These are phyloP conservation scores for Podospora bellae-mahoneyi DNA, from an alignment of 495 filamentous ascomycete genomes.

Conservation along the genomic window DNA sequence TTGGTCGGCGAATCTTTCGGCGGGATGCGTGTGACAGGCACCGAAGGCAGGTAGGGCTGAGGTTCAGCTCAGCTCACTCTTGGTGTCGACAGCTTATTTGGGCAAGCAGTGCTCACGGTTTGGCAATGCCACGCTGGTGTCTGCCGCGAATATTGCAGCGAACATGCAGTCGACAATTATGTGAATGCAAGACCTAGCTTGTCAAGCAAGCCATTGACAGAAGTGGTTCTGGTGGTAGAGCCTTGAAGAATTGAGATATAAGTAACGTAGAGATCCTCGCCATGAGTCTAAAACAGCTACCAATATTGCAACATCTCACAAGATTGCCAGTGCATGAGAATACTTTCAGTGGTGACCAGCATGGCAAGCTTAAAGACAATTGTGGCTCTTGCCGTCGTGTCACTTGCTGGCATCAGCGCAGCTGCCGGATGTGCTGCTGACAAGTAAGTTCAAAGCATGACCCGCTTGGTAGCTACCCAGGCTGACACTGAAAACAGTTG, in stretches of 20 bases:
- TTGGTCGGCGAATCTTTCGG: background rate
- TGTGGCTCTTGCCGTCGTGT: background rate
- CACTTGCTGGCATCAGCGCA: background rate
- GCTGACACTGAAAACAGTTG: conserved; percentile 17
- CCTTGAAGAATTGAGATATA: no score
- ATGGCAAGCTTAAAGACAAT: background rate
- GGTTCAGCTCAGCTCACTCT: background rate
- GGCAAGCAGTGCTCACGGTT: background rate
- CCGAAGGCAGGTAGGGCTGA: background rate
- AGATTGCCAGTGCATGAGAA: no score
- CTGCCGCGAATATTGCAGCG: background rate
- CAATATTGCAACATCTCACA: no score
- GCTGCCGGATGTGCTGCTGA: background rate
- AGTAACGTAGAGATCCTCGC: no score
- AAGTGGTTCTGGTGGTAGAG: no score
- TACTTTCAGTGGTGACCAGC: background rate
- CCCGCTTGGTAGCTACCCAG: background rate
- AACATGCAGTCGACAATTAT: background rate
- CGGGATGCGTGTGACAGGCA: background rate
- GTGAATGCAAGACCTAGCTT: background rate
- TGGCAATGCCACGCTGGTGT: background rate
- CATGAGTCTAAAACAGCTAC: no score
- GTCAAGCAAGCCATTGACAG: background rate
- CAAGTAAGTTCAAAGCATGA: background rate
- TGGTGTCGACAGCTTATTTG: background rate